These are phyloP conservation scores for Ashbya aceris DNA, from an alignment of 1,139 yeast genomes.

Conservation along the genomic window DNA sequence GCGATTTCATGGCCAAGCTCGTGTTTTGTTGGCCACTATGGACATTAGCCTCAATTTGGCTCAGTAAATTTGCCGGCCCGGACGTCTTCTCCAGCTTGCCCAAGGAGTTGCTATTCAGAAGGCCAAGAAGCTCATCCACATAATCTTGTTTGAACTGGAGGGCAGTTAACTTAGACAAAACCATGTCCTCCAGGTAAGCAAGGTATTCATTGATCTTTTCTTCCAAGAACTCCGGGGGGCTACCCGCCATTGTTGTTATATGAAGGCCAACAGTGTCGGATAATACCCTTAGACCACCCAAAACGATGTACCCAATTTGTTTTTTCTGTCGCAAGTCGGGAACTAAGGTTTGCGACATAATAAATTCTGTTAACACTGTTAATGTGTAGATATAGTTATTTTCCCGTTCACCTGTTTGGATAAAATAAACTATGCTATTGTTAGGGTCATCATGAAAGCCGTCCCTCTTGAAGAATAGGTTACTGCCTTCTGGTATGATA, in stretches of 20 bases:
- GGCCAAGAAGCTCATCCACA: slow-evolving; percentile 33
- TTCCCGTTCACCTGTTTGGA: slow-evolving; percentile 45
- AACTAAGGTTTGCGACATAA: slow-evolving; percentile 35
- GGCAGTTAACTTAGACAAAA: slow-evolving; percentile 25
- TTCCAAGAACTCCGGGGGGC: slow-evolving; percentile 33
- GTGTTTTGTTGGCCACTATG: slow-evolving; percentile 28
- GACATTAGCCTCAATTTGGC: slow-evolving; percentile 32
- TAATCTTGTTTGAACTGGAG: slow-evolving; percentile 31
- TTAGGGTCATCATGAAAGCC: slow-evolving; percentile 39
- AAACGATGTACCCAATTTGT: slow-evolving; percentile 51
- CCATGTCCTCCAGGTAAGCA: slow-evolving; percentile 30
- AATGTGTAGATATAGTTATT: slow-evolving; percentile 32
- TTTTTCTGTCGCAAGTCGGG: slow-evolving; percentile 42
- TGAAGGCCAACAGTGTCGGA: slow-evolving; percentile 48
- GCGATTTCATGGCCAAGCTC: slow-evolving; percentile 31
- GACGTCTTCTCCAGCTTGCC: slow-evolving; percentile 18
- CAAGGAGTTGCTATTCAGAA: slow-evolving; percentile 10
- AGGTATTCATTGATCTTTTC: slow-evolving; percentile 41
- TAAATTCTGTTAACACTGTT: slow-evolving; percentile 38
- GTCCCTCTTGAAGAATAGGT: slow-evolving; percentile 27
- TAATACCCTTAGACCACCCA: slow-evolving; percentile 44
- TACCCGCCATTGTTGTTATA: slow-evolving; percentile 43
- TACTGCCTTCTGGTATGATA: slow-evolving; percentile 32
- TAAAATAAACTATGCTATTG: slow-evolving; percentile 40
- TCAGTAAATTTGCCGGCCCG: slow-evolving; percentile 33